Percentiles rank a stretch among this genome's conserved stretches.
phyloP scores from a whole-genome alignment of 2,329 filamentous ascomycete genomes.

The Arthroderma sp. region DNA sequence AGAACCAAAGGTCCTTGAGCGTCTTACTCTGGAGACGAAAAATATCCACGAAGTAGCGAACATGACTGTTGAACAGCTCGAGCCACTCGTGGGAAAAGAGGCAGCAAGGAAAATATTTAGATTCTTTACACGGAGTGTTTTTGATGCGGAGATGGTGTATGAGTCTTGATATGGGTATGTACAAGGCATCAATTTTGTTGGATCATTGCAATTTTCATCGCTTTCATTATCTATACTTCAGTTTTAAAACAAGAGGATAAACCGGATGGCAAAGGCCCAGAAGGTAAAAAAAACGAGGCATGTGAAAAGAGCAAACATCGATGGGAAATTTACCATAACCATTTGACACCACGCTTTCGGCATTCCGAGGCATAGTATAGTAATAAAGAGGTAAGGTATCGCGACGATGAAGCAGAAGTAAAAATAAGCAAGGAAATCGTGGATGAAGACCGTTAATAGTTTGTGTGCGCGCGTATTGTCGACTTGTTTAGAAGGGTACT shows the following conservation, averaged over 20 bases:
- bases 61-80: conserved; percentile 62
- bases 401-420: background rate
- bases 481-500: background rate
- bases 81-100: conserved; percentile 63
- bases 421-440: background rate
- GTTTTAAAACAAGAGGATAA: background rate
- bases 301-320: background rate
- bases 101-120: conserved; percentile 61
- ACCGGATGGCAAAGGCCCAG: background rate
- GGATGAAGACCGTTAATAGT: background rate
- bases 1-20: conserved; percentile 63
- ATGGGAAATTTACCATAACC: background rate
- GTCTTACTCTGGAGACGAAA: conserved; percentile 58
- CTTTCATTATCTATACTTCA: conserved; percentile 10
- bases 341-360: conserved; percentile 1
- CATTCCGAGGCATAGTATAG: background rate
- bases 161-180: background rate
- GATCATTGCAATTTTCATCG: conserved; percentile 6
- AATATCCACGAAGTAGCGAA: conserved; percentile 77
- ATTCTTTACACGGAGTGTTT: conserved; percentile 64
- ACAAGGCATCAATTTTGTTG: background rate
- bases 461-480: background rate
- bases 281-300: background rate
- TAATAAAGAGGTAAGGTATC: background rate
- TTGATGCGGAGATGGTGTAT: conserved; percentile 29